Conservation (phyloP, 2,329 filamentous ascomycete species). For the Aspergillus chevalieri region DNA sequence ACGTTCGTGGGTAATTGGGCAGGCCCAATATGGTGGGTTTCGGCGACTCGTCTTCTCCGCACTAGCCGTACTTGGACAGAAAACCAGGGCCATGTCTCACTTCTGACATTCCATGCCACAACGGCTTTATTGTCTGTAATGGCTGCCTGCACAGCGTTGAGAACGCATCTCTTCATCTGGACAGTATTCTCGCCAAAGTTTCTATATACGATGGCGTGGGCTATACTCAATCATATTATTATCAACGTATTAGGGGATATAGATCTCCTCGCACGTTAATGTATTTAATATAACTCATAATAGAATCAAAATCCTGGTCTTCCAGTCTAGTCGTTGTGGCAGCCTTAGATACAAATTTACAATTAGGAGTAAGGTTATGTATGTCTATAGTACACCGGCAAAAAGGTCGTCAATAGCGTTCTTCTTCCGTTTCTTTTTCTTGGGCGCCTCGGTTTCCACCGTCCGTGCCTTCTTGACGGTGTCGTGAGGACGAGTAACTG, state of each 20-base stretch:
- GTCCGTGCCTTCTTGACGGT: slow-evolving; percentile 10
- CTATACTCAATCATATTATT: slow-evolving; percentile 68
- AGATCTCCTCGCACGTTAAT: not conserved
- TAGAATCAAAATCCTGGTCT: not conserved
- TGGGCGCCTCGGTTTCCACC: slow-evolving; percentile 2
- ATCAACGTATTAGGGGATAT: slow-evolving; percentile 60
- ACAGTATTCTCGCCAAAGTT: slow-evolving; percentile 98
- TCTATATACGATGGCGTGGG: slow-evolving; percentile 87
- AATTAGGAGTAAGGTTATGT: not conserved
- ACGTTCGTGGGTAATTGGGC: slow-evolving; percentile 91
- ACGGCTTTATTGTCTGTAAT: slow-evolving; percentile 67
- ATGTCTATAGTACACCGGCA: slow-evolving; percentile 48
- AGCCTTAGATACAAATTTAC: too few relatives aligned
- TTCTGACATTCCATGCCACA: slow-evolving; percentile 66
- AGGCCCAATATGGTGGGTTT: slow-evolving; percentile 80
- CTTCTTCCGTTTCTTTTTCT: slow-evolving; percentile 51
- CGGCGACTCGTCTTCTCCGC: slow-evolving; percentile 45
- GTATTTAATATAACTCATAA: not conserved
- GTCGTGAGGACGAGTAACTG: not conserved
- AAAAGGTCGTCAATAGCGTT: slow-evolving; percentile 73
- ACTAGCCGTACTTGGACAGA: slow-evolving; percentile 11
- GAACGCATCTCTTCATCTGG: slow-evolving; percentile 95
- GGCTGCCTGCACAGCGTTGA: slow-evolving; percentile 74
- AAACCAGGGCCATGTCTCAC: slow-evolving; percentile 48
- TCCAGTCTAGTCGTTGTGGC: too few relatives aligned